These are phyloP conservation scores for Mycena vitilis DNA, from an alignment of 768 basidiomycete species.

Conservation along the genomic window DNA sequence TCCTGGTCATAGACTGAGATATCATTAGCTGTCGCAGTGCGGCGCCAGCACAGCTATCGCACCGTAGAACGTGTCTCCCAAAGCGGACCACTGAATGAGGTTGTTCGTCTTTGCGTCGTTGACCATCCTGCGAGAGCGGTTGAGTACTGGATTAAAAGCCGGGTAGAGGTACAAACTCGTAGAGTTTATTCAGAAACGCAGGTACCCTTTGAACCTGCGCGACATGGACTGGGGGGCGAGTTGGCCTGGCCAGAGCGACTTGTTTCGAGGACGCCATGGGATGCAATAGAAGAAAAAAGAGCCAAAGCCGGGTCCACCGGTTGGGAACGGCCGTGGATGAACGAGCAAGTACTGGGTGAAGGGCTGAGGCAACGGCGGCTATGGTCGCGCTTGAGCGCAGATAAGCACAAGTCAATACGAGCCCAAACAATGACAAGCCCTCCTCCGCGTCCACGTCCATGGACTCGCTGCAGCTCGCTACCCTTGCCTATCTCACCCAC, in stretches of 20 bases:
- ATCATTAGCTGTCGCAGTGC: not conserved
- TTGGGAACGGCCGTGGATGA: not conserved
- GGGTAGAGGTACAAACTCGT: slow-evolving; percentile 69
- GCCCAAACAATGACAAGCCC: not conserved
- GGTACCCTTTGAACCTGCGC: slow-evolving; percentile 69
- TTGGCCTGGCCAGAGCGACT: slow-evolving; percentile 41
- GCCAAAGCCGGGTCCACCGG: slow-evolving; percentile 9
- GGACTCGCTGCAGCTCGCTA: slow-evolving; percentile 29
- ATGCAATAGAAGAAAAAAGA: slow-evolving; percentile 8
- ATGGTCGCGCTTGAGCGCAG: not conserved
- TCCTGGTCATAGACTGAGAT: slow-evolving; percentile 88
- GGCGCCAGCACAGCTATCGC: slow-evolving; percentile 18
- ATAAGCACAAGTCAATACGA: not conserved
- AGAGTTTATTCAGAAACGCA: slow-evolving; percentile 93
- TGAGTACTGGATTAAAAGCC: slow-evolving; percentile 33
- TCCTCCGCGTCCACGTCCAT: slow-evolving; percentile 4
- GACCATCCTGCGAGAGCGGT: slow-evolving; percentile 76
- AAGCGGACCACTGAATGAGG: slow-evolving; percentile 92
- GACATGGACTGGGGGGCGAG: slow-evolving; percentile 47
- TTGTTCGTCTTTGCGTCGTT: slow-evolving; percentile 85
- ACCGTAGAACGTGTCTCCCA: slow-evolving; percentile 95
- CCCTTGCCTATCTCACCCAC: slow-evolving; percentile 40
- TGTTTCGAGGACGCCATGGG: slow-evolving; percentile 48
- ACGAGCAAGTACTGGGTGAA: not conserved
- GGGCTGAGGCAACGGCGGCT: not conserved